Evolutionary conservation across 2,329 filamentous ascomycete genomes (phyloP), one percentile per base, ranked within the genome.

Genomic region (Diaporthe humulicola): DNA sequence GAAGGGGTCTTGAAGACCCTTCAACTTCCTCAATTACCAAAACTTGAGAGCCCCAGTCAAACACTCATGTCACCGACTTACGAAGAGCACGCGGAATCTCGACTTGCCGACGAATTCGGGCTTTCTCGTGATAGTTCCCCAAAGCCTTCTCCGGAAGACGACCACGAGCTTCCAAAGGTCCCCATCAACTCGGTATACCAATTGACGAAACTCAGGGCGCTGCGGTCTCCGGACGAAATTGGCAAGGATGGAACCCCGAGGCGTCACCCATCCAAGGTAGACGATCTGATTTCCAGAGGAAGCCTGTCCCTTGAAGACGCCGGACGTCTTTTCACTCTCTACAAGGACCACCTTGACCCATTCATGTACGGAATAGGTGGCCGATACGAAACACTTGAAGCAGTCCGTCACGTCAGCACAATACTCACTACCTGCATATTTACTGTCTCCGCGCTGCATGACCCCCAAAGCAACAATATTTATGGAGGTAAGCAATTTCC

Each of bases 371-470:
- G 85, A 2, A 88, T 88, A 33, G 86, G 88, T 25, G 83, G 88
- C 19, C 85, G 87, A 5, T 88, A 89, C 74, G 82, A 83, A 56
- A 86, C 87, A 10, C 80, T 90, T 1, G 86, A 86, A 0, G 87
- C 86, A 9, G 82, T 92, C 8, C 87, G 90, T 14, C 86, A 87
- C 22, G 86, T 85, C 19, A 92, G 90, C 2, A 86, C 88, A 0
- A 83, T 91, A 2, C 83, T 92, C 15, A 88, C 89, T 10, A 77
- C 74, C 86, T 87, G 77, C 85, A 88, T 78, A 85, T 89, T 77
- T 86, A 88, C 60, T 82, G 88, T 73, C 83, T 87, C 64, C 84
- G 89, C 73, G 85, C 87, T 70, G 79, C 87, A 71, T 52, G 77
- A 79, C 38, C 74, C 73, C 9, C n/a, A 50, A 28, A 73, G 75